Evolutionary conservation across 371 early-diverging fungal species (phyloP).

Genomic region (Batrachochytrium dendrobatidis): DNA sequence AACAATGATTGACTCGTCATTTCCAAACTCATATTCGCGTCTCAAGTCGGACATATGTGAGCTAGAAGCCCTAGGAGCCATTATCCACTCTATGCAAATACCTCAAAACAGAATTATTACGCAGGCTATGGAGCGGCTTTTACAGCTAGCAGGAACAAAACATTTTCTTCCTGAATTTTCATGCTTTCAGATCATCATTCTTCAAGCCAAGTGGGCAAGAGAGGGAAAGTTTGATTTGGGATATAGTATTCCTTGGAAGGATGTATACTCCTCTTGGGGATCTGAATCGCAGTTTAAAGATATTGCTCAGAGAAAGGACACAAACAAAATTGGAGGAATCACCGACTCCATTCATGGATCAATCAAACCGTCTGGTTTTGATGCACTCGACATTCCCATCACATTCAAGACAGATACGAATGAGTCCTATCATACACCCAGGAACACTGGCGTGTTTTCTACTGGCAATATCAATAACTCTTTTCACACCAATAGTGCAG

Average conservation of each 20-base stretch:
- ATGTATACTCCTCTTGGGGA: not conserved
- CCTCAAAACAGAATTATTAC: conserved; percentile 13
- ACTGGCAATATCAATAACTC: too few relatives aligned
- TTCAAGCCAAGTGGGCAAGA: conserved; percentile 12
- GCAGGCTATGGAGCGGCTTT: conserved; percentile 25
- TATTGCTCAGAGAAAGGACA: too few relatives aligned
- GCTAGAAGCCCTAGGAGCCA: conserved; percentile 20
- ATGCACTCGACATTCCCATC: too few relatives aligned
- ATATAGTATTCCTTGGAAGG: conserved; percentile 21
- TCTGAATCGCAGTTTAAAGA: not conserved
- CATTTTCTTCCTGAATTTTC: conserved; percentile 21
- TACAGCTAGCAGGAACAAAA: conserved; percentile 26
- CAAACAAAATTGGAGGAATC: too few relatives aligned
- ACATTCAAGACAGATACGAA: too few relatives aligned
- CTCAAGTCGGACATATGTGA: conserved; percentile 20
- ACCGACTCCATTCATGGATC: too few relatives aligned
- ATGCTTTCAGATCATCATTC: conserved; percentile 13
- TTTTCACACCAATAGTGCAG: too few relatives aligned
- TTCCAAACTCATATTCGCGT: conserved; percentile 9
- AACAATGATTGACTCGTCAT: conserved; percentile 10
- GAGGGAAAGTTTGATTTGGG: conserved; percentile 15
- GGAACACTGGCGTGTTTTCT: too few relatives aligned
- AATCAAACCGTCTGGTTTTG: too few relatives aligned
- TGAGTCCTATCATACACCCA: too few relatives aligned
- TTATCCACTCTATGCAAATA: conserved; percentile 16